Conservation (phyloP, 2,329 filamentous ascomycete species). For the Colletotrichum godetiae region DNA sequence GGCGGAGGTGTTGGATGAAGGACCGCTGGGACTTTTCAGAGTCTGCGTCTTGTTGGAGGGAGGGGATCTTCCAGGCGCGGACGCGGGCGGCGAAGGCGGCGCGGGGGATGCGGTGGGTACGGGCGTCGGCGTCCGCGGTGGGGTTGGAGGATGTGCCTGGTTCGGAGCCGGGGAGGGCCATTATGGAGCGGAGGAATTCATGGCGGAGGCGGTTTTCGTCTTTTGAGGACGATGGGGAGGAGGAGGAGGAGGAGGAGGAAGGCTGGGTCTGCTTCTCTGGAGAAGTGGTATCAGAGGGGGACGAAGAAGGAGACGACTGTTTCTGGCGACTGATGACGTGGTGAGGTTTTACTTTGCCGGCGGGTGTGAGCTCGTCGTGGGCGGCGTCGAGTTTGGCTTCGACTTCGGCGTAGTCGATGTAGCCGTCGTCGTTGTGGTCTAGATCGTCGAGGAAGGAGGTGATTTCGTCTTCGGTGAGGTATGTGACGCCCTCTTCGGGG, state of each 20-base stretch:
- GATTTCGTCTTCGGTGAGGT: constrained; percentile 61
- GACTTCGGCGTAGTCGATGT: constrained; percentile 63
- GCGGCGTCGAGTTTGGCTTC: constrained; percentile 64
- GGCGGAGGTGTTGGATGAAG: constrained; percentile 57
- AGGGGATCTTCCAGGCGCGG: constrained; percentile 59
- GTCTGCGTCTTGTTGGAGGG: constrained; percentile 58
- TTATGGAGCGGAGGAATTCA: constrained; percentile 61
- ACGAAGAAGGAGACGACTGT: no score
- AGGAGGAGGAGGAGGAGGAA: constrained; percentile 37
- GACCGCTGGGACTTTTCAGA: constrained; percentile 58
- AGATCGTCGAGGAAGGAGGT: constrained; percentile 63
- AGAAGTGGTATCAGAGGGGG: no score
- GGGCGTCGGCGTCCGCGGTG: constrained; percentile 55
- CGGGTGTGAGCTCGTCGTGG: constrained; percentile 60
- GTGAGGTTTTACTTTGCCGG: constrained; percentile 52
- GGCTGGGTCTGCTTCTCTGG: constrained; percentile 37
- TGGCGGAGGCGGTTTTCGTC: constrained; percentile 54
- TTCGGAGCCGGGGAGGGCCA: constrained; percentile 52
- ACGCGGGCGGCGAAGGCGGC: constrained; percentile 58
- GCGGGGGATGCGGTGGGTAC: constrained; percentile 53
- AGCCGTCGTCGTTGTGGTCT: constrained; percentile 62
- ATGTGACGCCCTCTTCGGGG: constrained; percentile 42
- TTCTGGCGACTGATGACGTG: constrained; percentile 54
- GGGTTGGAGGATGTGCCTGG: constrained; percentile 54
- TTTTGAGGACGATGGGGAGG: constrained; percentile 34